Percentiles rank a stretch among this genome's conserved stretches.
Evolutionary conservation across 768 basidiomycete species (phyloP).

Genomic region (Lactifluus echinatus): DNA sequence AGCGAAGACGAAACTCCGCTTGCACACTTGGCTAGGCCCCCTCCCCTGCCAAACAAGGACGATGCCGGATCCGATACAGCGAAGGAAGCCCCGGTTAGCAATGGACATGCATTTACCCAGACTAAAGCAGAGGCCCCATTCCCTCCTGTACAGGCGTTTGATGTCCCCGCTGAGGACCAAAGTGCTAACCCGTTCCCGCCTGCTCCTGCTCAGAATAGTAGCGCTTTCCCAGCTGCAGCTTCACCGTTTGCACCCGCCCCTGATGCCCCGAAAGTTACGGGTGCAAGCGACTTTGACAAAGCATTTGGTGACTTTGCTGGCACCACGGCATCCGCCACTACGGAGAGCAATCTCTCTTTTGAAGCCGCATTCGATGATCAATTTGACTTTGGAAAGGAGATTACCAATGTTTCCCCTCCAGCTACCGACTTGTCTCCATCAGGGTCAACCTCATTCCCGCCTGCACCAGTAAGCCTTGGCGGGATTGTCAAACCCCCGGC

Average conservation of each 20-base stretch:
- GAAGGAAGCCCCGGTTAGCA: slow-evolving; percentile 3
- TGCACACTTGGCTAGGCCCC: slow-evolving; percentile 17
- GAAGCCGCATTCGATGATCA: slow-evolving; percentile 56
- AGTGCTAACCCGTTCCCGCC: slow-evolving; percentile 11
- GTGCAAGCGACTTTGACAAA: slow-evolving; percentile 63
- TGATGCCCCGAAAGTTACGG: slow-evolving; percentile 20
- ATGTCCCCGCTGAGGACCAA: background rate
- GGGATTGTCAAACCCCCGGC: background rate
- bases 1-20: slow-evolving; percentile 25
- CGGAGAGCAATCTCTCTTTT: slow-evolving; percentile 45
- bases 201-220: slow-evolving; percentile 6
- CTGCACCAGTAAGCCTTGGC: slow-evolving; percentile 1
- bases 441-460: slow-evolving; percentile 8
- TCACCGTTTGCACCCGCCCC: slow-evolving; percentile 10
- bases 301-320: slow-evolving; percentile 50
- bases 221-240: slow-evolving; percentile 9
- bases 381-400: slow-evolving; percentile 50
- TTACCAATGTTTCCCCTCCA: background rate
- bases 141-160: background rate
- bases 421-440: background rate
- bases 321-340: slow-evolving; percentile 29
- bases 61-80: background rate
- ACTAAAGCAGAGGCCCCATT: background rate
- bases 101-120: slow-evolving; percentile 6
- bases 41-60: background rate